Percentiles rank a stretch among this genome's conserved stretches.
Evolutionary conservation across 345 rosid genomes (phyloP).

Genomic region (Eucalyptus tenuipes): DNA sequence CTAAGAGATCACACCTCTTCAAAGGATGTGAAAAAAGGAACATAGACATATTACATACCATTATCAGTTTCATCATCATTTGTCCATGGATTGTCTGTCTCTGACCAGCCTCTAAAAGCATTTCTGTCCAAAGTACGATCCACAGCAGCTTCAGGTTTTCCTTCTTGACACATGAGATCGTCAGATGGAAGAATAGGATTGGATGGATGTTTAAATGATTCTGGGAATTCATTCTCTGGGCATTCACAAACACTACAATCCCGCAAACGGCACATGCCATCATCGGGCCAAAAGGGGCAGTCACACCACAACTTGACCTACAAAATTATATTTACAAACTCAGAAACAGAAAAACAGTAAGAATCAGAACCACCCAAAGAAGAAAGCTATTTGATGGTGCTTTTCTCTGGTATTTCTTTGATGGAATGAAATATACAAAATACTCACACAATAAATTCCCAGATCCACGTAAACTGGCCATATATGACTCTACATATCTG

Average conservation of each 20-base stretch:
- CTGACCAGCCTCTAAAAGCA: slow-evolving; percentile 85
- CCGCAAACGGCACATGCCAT: slow-evolving; percentile 87
- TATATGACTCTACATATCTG: neutral
- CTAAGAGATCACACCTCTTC: neutral
- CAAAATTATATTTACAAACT: neutral
- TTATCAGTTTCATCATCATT: slow-evolving; percentile 91
- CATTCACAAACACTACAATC: slow-evolving; percentile 98
- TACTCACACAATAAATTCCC: neutral
- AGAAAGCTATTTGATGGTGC: neutral
- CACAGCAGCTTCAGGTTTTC: slow-evolving; percentile 81
- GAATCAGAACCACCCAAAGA: neutral
- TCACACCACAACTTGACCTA: slow-evolving; percentile 96
- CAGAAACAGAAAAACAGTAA: neutral
- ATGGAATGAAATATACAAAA: neutral
- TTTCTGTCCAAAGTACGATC: slow-evolving; percentile 71
- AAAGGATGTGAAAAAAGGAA: neutral
- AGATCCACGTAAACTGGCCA: neutral
- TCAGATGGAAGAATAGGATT: slow-evolving; percentile 40
- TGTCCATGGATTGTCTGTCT: slow-evolving; percentile 93
- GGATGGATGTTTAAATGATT: slow-evolving; percentile 47
- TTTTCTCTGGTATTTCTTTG: neutral
- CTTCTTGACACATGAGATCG: slow-evolving; percentile 80
- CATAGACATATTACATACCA: slow-evolving; percentile 20
- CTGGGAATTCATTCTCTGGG: slow-evolving; percentile 89
- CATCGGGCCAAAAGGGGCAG: slow-evolving; percentile 98